phyloP scores from a whole-genome alignment of 306 rosid species.

The Vigna radiata region DNA sequence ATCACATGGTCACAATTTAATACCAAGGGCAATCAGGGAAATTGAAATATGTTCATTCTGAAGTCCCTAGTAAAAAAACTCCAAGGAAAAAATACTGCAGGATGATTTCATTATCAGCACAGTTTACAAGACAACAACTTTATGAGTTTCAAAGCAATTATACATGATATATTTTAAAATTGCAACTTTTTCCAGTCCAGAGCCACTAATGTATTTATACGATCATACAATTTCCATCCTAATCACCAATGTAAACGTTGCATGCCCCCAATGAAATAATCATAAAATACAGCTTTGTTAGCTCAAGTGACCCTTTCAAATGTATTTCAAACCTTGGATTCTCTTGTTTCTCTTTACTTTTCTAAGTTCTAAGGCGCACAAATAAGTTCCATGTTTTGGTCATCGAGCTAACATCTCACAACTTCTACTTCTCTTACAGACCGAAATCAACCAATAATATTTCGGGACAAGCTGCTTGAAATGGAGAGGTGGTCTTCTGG shows the following conservation, averaged over 20 bases:
- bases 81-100: slow-evolving; percentile 7
- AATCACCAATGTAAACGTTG: slow-evolving; percentile 7
- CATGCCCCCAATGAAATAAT: not conserved
- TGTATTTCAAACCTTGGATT: not conserved
- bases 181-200: not conserved
- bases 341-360: slow-evolving; percentile 6
- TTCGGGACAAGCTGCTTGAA: not conserved
- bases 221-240: slow-evolving; percentile 23
- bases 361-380: not conserved
- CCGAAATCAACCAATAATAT: not conserved
- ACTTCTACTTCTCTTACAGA: slow-evolving; percentile 10
- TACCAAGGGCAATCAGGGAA: slow-evolving; percentile 22
- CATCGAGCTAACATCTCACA: slow-evolving; percentile 3
- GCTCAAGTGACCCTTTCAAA: slow-evolving; percentile 6
- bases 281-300: not conserved
- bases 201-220: slow-evolving; percentile 11
- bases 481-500: not conserved
- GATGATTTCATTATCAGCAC: not conserved
- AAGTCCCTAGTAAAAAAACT: not conserved
- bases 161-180: not conserved
- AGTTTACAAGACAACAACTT: not conserved
- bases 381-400: not conserved
- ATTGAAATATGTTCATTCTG: not conserved
- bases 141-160: slow-evolving; percentile 7
- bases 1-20: not conserved